These are phyloP conservation scores for Trichoderma orchidacearum DNA, from an alignment of 495 filamentous ascomycete genomes.

Conservation along the genomic window DNA sequence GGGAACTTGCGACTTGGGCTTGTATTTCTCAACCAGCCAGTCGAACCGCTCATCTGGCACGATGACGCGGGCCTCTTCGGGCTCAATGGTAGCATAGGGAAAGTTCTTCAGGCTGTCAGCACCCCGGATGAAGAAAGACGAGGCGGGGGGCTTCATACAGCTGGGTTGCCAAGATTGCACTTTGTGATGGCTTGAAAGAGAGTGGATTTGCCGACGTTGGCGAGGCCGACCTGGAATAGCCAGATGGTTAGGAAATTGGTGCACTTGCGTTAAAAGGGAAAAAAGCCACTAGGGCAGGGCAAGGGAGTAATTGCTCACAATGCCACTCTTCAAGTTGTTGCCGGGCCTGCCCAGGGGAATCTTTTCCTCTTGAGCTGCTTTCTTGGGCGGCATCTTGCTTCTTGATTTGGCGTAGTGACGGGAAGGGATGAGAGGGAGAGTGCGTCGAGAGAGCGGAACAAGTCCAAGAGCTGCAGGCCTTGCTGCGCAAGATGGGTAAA, in stretches of 20 bases:
- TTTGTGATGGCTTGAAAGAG: constrained; percentile 99
- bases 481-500: constrained; percentile 43
- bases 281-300: constrained; percentile 32
- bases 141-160: constrained; percentile 37
- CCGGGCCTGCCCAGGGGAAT: constrained; percentile 84
- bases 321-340: constrained; percentile 98
- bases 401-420: constrained; percentile 36
- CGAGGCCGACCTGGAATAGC: constrained; percentile 71
- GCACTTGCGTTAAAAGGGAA: constrained; percentile 15
- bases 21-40: constrained; percentile 91
- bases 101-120: constrained; percentile 54
- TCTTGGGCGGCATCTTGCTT: constrained; percentile 67
- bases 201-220: constrained; percentile 98
- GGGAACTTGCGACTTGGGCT: constrained; percentile 89
- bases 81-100: constrained; percentile 97
- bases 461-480: constrained; percentile 38
- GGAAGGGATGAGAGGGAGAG: constrained; percentile 25
- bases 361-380: constrained; percentile 60
- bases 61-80: constrained; percentile 95
- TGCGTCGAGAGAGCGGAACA: constrained; percentile 1
- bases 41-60: constrained; percentile 94
- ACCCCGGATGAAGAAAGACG: constrained; percentile 4
- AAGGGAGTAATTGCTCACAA: constrained; percentile 31
- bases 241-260: constrained; percentile 9
- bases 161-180: constrained; percentile 92